A percentile compares a stretch with the other conserved stretches of the same genome.
These are phyloP conservation scores for Aspergillus leporis DNA, from an alignment of 495 filamentous ascomycete species.

Conservation along the genomic window DNA sequence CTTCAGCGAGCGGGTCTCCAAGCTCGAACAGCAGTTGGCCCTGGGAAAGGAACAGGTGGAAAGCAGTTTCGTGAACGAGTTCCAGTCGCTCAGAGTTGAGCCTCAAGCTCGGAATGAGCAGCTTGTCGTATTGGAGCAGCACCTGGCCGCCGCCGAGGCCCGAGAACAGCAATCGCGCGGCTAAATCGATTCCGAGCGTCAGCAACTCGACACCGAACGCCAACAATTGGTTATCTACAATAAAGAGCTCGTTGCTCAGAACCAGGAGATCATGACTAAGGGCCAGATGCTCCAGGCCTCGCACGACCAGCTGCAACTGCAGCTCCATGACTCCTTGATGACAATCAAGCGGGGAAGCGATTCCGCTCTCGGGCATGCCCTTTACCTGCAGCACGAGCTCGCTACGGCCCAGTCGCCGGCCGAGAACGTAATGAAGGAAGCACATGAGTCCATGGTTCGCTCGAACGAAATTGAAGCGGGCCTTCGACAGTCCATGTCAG, in stretches of 20 bases:
- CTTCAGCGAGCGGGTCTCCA: not conserved
- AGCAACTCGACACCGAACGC: constrained; percentile 2
- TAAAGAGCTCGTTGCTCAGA: not conserved
- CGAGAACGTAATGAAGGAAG: not conserved
- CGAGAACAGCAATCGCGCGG: not conserved
- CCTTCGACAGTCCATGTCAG: constrained; percentile 9
- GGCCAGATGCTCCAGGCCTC: not conserved
- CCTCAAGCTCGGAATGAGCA: constrained; percentile 5
- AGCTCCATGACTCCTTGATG: not conserved
- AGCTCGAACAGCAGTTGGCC: constrained; percentile 2
- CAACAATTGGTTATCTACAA: constrained; percentile 2
- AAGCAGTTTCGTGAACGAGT: not conserved
- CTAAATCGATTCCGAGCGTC: not conserved
- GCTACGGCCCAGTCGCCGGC: not conserved
- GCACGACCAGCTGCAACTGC: not conserved
- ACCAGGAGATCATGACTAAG: not conserved
- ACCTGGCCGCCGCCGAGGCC: not conserved
- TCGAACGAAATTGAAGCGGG: not conserved
- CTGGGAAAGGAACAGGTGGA: not conserved
- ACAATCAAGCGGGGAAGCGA: constrained; percentile 9
- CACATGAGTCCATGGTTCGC: not conserved
- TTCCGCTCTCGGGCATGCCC: constrained; percentile 3
- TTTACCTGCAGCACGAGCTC: constrained; percentile 6
- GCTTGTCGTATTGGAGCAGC: not conserved
- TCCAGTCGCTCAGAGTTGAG: constrained; percentile 4